Conservation (phyloP, 176 grass and related monocot genomes). For the Ensete glaucum region DNA sequence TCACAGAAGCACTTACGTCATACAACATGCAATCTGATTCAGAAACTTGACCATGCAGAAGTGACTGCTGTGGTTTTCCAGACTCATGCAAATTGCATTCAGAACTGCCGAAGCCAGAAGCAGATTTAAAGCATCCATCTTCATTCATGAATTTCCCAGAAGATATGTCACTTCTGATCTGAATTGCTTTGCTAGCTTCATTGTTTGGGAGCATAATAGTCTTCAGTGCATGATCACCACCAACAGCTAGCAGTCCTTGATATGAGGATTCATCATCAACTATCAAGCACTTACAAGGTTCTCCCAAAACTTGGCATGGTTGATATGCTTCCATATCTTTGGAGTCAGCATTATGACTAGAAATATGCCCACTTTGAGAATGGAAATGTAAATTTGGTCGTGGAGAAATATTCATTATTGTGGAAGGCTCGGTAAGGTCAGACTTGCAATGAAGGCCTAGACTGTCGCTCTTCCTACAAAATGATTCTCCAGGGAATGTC, state of each 20-base stretch:
- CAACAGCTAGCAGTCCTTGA: conserved; percentile 19
- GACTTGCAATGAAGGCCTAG: conserved; percentile 6
- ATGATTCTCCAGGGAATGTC: not conserved
- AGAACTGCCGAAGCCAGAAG: conserved; percentile 22
- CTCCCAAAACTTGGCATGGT: not conserved
- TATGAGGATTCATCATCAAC: conserved; percentile 9
- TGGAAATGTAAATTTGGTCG: not conserved
- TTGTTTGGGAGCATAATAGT: conserved; percentile 1
- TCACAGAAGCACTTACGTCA: conserved; percentile 40
- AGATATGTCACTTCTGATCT: conserved; percentile 20
- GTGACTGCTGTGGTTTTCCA: not conserved
- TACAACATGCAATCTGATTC: conserved; percentile 24
- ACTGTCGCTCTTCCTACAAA: not conserved
- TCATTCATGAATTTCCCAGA: conserved; percentile 21
- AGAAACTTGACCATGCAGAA: not conserved
- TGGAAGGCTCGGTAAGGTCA: not conserved
- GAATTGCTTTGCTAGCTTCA: conserved; percentile 16
- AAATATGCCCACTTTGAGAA: not conserved
- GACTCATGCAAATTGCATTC: conserved; percentile 22
- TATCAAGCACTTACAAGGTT: conserved; percentile 12
- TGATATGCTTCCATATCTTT: not conserved
- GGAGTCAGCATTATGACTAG: not conserved
- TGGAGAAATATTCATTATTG: not conserved
- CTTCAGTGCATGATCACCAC: conserved; percentile 19
- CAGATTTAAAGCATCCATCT: conserved; percentile 21